Evolutionary conservation across 495 filamentous ascomycete genomes (phyloP), one percentile per base, ranked within the genome.

Genomic region (Hyaloscypha bicolor): DNA sequence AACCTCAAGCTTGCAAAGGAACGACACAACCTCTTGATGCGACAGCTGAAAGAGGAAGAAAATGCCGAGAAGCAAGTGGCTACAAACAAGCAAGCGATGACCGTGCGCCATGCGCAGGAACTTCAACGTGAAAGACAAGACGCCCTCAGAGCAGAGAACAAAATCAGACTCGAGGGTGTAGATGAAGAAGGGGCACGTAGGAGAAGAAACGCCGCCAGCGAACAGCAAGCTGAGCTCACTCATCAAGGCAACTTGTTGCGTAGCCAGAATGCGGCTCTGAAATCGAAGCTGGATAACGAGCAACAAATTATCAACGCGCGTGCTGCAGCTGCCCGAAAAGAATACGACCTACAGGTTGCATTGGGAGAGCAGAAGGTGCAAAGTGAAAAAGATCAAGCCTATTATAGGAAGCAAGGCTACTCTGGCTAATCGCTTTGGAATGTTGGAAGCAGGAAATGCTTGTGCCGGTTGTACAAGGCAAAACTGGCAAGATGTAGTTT

Each of bases 31-130:
- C 30, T 61, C 31, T 45, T 61, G n/a, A 37, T 61, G 14, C 59
- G 31, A 12, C 31, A 61, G 12, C 31, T 61, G 12, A 37, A 42
- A 61, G 59, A 61, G 56, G 9, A 61, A 61, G 59, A 61, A n/a
- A 42, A 39, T 4, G 42, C 59, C 32, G 59, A 61, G 42, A 61
- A 45, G 59, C 4, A 8, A 4, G 35, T 19, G 4, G 35, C 59
- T 19, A 4, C 5, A 37, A 22, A 6, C 32, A 61, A 61, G 32
- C 31, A 61, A 8, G 59, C 31, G 4, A 9, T 42, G 22, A 29
- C 59, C 9, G 19, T 45, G 5, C 59, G 59, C 33, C 29, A 61
- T 30, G 16, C 21, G 9, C 56, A 33, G 30, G 22, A 59, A 59
- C 11, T 59, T 59, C n/a, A 61, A 11, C 31, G 35, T 5, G 59